These are phyloP conservation scores for Annona squamosa DNA, from an alignment of 164 flowering plant species.

Conservation along the genomic window DNA sequence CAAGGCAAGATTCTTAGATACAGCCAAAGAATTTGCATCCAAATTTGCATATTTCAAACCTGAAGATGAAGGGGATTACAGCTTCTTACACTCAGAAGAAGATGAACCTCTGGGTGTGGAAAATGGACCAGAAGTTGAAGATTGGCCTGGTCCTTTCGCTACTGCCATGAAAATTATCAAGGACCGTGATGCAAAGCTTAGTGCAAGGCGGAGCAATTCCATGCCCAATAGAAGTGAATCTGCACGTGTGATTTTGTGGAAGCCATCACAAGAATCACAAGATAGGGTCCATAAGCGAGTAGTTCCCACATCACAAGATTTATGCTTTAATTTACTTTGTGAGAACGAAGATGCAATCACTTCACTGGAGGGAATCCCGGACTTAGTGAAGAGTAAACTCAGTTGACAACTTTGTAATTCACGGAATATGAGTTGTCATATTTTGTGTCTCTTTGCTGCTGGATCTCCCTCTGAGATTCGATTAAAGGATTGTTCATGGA, in stretches of 20 bases:
- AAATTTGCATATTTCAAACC: conserved; percentile 43
- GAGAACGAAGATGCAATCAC: conserved; percentile 52
- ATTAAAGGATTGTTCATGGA: conserved; percentile 63
- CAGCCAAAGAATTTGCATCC: conserved; percentile 41
- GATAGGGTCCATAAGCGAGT: conserved; percentile 2
- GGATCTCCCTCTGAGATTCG: conserved; percentile 71
- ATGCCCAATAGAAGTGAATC: conserved; percentile 4
- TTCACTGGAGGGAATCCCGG: conserved; percentile 66
- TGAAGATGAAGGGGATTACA: conserved; percentile 22
- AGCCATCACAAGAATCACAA: conserved; percentile 27
- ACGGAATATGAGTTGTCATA: conserved; percentile 45
- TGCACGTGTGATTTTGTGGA: conserved; percentile 35
- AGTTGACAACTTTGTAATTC: conserved; percentile 52
- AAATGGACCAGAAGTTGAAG: conserved; percentile 33
- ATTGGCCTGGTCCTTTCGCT: conserved; percentile 96
- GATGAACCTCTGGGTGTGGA: conserved; percentile 17
- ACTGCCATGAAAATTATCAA: conserved; percentile 75
- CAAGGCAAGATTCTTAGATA: conserved; percentile 24
- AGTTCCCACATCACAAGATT: conserved; percentile 48
- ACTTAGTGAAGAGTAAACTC: conserved; percentile 46
- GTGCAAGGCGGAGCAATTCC: conserved; percentile 7
- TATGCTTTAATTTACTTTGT: conserved; percentile 42
- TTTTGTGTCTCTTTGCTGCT: conserved; percentile 44
- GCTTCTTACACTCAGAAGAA: conserved; percentile 9
- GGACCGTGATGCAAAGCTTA: conserved; percentile 35